phyloP scores from a whole-genome alignment of 2,329 filamentous ascomycete genomes.

The Fusarium begoniae region DNA sequence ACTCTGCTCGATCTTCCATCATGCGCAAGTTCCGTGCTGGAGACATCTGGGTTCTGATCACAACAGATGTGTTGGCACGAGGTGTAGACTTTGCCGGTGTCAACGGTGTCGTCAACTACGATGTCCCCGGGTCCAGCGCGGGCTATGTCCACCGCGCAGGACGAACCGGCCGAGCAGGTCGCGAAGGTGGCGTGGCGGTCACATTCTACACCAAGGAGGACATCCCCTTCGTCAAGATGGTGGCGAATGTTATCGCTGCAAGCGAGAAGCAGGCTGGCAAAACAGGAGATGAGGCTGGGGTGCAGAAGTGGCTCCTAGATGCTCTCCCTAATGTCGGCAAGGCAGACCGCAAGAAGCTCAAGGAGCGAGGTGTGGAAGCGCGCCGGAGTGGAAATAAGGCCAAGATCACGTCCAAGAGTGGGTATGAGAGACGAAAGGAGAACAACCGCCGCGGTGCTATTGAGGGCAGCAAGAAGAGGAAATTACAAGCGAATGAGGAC shows the following conservation, averaged over 20 bases:
- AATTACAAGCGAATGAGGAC: conserved; percentile 45
- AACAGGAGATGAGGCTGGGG: conserved; percentile 62
- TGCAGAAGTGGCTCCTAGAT: conserved; percentile 89
- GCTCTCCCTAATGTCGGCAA: conserved; percentile 86
- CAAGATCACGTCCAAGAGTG: conserved; percentile 85
- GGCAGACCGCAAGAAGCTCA: conserved; percentile 83
- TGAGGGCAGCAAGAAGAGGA: conserved; percentile 67
- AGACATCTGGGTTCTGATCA: conserved; percentile 96
- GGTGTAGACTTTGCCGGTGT: conserved; percentile 95
- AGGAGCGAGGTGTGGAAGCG: conserved; percentile 81
- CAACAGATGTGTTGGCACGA: conserved; percentile 90
- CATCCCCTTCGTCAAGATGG: conserved; percentile 85
- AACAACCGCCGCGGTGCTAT: conserved; percentile 73
- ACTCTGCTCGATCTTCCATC: conserved; percentile 77
- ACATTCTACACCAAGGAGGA: conserved; percentile 98
- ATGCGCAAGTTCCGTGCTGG: conserved; percentile 92
- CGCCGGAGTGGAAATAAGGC: conserved; percentile 60
- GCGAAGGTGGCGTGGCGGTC: conserved; percentile 87
- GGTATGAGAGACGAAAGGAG: conserved; percentile 75
- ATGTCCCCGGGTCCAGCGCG: conserved; percentile 90
- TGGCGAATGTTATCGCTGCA: conserved; percentile 90
- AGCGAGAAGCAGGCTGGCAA: conserved; percentile 77
- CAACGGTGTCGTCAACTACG: conserved; percentile 97
- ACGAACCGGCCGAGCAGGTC: conserved; percentile 86
- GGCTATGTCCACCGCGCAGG: conserved; percentile 94